These are phyloP conservation scores for Rhipidocladum racemiflorum DNA, from an alignment of 176 grass and related monocot species.

Conservation along the genomic window DNA sequence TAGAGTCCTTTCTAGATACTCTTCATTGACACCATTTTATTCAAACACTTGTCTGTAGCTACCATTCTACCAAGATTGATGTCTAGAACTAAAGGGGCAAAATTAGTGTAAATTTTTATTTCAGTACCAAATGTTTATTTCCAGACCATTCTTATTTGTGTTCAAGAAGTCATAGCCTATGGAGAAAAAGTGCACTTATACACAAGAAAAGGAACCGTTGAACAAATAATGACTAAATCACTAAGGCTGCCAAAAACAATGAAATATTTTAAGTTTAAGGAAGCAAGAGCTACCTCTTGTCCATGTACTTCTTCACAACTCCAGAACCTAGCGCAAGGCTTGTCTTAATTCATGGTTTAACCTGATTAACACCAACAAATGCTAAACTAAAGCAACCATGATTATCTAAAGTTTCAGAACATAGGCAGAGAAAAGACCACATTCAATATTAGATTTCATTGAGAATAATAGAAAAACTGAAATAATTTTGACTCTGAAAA, in stretches of 20 bases:
- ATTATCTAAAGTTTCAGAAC: background rate
- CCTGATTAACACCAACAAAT: conserved; percentile 52
- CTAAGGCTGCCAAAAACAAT: background rate
- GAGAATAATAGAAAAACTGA: background rate
- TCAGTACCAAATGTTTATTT: too few species aligned
- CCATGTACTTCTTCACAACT: conserved; percentile 87
- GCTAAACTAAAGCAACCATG: background rate
- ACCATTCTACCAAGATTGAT: too few species aligned
- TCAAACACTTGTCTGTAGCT: too few species aligned
- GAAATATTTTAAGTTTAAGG: background rate
- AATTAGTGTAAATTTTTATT: too few species aligned
- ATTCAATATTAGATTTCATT: background rate
- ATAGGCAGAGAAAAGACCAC: background rate
- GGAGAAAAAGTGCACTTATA: too few species aligned
- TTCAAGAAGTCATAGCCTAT: too few species aligned
- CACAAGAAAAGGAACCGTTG: too few species aligned
- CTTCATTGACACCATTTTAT: too few species aligned
- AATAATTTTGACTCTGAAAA: background rate
- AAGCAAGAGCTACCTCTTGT: conserved; percentile 64
- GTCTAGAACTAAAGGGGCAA: too few species aligned
- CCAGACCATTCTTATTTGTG: too few species aligned
- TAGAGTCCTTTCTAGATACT: too few species aligned
- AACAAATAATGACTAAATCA: background rate
- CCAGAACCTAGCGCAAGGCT: conserved; percentile 97
- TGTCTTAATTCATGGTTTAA: conserved; percentile 98